Conservation (phyloP, 805 yeast species). For the Ogataea minuta region DNA sequence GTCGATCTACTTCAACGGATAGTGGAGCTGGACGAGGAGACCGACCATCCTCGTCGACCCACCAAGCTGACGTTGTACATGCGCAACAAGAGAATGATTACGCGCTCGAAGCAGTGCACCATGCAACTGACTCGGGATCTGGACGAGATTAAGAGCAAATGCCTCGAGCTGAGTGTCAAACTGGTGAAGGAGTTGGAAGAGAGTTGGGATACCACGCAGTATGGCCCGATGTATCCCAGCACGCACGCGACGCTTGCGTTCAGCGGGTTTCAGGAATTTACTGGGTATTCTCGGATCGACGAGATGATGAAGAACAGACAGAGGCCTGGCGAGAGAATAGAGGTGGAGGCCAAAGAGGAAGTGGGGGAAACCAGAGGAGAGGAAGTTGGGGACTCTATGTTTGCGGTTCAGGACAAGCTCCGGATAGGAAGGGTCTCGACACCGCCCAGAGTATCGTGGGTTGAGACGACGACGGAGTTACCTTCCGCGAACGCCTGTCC, state of each 20-base stretch:
- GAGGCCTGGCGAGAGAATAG: no score
- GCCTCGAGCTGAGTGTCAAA: slow-evolving; percentile 23
- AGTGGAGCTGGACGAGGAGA: slow-evolving; percentile 71
- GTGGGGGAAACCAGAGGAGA: background rate
- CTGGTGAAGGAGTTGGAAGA: slow-evolving; percentile 25
- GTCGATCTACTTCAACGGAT: slow-evolving; percentile 75
- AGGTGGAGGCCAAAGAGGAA: no score
- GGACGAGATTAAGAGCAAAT: slow-evolving; percentile 34
- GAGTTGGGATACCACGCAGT: slow-evolving; percentile 25
- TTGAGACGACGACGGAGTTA: background rate
- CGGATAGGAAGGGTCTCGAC: no score
- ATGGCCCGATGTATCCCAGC: slow-evolving; percentile 44
- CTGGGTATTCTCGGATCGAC: slow-evolving; percentile 8
- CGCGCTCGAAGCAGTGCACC: slow-evolving; percentile 43
- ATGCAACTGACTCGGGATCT: slow-evolving; percentile 38
- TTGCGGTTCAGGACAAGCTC: no score
- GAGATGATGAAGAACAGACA: slow-evolving; percentile 5
- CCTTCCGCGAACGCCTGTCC: slow-evolving; percentile 13
- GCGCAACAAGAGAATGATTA: slow-evolving; percentile 24
- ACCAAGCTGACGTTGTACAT: slow-evolving; percentile 48
- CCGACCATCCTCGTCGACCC: slow-evolving; percentile 45
- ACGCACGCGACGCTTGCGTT: slow-evolving; percentile 49
- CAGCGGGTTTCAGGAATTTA: slow-evolving; percentile 49
- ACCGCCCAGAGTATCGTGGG: no score
- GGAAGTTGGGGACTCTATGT: no score